These are phyloP conservation scores for Euphorbia celastroides DNA, from an alignment of 441 rosid genomes.

Conservation along the genomic window DNA sequence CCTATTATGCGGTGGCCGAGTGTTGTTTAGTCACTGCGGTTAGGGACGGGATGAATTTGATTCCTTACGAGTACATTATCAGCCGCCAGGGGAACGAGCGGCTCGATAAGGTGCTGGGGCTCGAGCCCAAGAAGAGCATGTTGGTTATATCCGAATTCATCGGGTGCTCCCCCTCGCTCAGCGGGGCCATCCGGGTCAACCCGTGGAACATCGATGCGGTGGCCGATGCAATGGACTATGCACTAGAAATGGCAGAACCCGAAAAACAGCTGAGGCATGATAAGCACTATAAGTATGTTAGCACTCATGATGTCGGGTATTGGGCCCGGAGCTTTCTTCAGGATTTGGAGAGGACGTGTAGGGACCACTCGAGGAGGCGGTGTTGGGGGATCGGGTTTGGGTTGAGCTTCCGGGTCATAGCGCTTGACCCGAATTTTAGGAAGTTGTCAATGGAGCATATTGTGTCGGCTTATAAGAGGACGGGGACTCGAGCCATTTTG, in stretches of 20 bases:
- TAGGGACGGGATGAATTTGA: constrained; percentile 89
- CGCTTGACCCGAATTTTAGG: constrained; percentile 65
- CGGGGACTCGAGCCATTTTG: constrained; percentile 53
- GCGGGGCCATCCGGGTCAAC: constrained; percentile 88
- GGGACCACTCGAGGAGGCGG: constrained; percentile 58
- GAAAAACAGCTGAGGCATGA: constrained; percentile 86
- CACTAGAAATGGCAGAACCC: constrained; percentile 54
- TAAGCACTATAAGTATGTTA: constrained; percentile 74
- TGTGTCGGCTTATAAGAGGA: constrained; percentile 44
- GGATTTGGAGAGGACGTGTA: constrained; percentile 77
- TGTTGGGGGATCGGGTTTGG: constrained; percentile 78
- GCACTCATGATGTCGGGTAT: constrained; percentile 74
- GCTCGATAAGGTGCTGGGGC: constrained; percentile 45
- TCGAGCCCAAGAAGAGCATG: constrained; percentile 71
- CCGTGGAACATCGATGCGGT: constrained; percentile 92
- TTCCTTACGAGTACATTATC: constrained; percentile 70
- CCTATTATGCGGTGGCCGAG: constrained; percentile 62
- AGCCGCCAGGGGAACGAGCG: constrained; percentile 68
- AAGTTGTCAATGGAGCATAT: constrained; percentile 50
- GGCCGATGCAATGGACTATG: constrained; percentile 63
- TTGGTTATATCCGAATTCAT: constrained; percentile 89
- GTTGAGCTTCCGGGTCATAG: constrained; percentile 62
- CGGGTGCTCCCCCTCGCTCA: constrained; percentile 93
- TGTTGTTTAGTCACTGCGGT: constrained; percentile 77
- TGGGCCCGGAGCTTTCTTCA: constrained; percentile 75